These are phyloP conservation scores for Gracilaria caudata DNA, from an alignment of 23 red algal species.

Conservation along the genomic window DNA sequence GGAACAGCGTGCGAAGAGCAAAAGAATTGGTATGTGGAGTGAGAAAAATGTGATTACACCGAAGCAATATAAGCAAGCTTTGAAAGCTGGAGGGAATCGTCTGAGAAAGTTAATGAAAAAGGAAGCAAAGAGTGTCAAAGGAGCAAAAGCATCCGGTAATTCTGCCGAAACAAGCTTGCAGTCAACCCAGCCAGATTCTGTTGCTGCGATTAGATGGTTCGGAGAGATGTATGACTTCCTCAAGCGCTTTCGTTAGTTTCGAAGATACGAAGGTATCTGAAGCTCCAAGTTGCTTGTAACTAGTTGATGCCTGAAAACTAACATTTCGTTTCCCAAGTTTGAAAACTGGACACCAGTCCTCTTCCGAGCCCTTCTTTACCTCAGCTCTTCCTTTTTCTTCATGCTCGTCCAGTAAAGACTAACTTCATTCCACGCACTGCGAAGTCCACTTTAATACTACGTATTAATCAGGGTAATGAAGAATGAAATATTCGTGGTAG, in stretches of 20 bases:
- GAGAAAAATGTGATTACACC: constrained; percentile 25
- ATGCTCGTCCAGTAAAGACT: neutral
- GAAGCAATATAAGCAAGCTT: constrained; percentile 9
- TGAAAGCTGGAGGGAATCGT: neutral
- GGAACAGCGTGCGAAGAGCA: constrained; percentile 28
- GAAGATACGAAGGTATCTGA: neutral
- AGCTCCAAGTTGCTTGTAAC: no score
- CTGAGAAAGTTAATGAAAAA: constrained; percentile 2
- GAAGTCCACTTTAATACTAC: neutral
- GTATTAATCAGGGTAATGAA: neutral
- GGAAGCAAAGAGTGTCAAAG: neutral
- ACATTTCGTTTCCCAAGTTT: neutral
- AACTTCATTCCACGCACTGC: no score
- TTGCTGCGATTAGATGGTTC: neutral
- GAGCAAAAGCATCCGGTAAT: neutral
- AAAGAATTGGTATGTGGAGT: constrained; percentile 60
- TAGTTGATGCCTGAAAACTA: neutral
- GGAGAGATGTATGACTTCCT: constrained; percentile 13
- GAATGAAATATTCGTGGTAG: no score
- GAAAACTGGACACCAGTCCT: neutral
- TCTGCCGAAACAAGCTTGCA: neutral
- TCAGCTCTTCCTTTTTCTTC: neutral
- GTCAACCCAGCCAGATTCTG: neutral
- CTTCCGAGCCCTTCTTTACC: neutral
- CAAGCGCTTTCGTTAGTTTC: constrained; percentile 17